Percentiles rank a stretch among this genome's conserved stretches.
Evolutionary conservation across 2,329 filamentous ascomycete genomes (phyloP).

Genomic region (Geoglossum cookeanum): DNA sequence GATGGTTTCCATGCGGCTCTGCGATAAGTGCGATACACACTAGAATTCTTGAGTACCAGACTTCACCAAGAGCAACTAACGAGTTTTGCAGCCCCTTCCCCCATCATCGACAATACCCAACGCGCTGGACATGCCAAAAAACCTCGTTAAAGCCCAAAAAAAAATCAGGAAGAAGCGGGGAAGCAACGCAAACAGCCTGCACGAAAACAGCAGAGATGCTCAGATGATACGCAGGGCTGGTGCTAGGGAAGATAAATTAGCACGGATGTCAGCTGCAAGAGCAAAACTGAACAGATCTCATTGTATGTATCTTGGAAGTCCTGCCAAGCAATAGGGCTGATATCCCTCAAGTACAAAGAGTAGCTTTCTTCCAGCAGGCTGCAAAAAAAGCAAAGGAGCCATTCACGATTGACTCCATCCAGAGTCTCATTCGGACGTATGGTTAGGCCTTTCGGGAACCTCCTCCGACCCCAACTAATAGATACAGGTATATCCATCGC

Average conservation of each 20-base stretch:
- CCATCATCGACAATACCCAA: background rate
- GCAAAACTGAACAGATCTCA: constrained; percentile 57
- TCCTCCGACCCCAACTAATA: constrained; percentile 12
- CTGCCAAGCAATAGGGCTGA: background rate
- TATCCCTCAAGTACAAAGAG: constrained; percentile 38
- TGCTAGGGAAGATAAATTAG: constrained; percentile 64
- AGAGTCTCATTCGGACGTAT: constrained; percentile 27
- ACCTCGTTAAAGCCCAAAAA: constrained; percentile 69
- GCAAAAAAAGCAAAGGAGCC: constrained; percentile 33
- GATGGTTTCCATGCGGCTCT: background rate
- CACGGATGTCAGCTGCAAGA: constrained; percentile 48
- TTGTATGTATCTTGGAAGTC: constrained; percentile 28
- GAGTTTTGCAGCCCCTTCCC: too few relatives aligned
- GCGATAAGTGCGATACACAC: background rate
- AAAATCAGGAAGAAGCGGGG: constrained; percentile 76
- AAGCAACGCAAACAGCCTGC: constrained; percentile 52
- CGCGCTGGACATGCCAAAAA: constrained; percentile 46
- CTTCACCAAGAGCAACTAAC: too few relatives aligned
- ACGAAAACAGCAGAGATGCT: constrained; percentile 78
- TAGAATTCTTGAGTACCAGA: background rate
- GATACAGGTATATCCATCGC: constrained; percentile 40
- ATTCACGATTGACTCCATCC: constrained; percentile 36
- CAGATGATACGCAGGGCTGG: constrained; percentile 61
- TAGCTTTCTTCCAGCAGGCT: constrained; percentile 52
- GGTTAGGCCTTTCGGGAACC: constrained; percentile 8